A percentile compares a stretch with the other conserved stretches of the same genome.
phyloP scores from a whole-genome alignment of 2,329 filamentous ascomycete genomes.

The Phyllosticta citriasiana region DNA sequence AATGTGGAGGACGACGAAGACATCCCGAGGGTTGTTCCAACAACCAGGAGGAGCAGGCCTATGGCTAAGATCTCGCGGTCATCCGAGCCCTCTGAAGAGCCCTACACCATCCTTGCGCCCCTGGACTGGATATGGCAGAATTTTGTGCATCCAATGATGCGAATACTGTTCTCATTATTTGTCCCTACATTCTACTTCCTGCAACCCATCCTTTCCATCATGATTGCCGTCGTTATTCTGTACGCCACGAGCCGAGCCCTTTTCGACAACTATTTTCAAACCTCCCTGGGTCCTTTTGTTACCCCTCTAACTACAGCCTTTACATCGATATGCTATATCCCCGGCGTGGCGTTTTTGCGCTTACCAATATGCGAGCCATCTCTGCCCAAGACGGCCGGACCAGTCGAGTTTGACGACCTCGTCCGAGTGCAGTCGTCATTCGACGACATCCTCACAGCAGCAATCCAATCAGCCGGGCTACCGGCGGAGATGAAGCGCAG shows the following conservation, averaged over 20 bases:
- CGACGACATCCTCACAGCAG: conserved; percentile 62
- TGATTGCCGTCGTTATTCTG: conserved; percentile 52
- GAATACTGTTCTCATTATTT: conserved; percentile 48
- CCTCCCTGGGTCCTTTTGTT: background rate
- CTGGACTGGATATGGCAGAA: conserved; percentile 22
- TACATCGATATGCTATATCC: conserved; percentile 60
- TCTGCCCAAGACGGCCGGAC: conserved; percentile 18
- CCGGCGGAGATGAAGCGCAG: conserved; percentile 72
- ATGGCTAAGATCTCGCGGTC: background rate
- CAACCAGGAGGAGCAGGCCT: background rate
- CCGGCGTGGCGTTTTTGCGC: conserved; percentile 50
- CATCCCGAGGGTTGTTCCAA: background rate
- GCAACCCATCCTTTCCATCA: conserved; percentile 54
- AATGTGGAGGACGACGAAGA: background rate
- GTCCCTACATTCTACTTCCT: conserved; percentile 50
- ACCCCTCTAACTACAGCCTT: conserved; percentile 37
- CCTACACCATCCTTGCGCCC: background rate
- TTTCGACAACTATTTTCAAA: background rate
- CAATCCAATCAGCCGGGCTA: conserved; percentile 54
- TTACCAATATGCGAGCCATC: conserved; percentile 50
- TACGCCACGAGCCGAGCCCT: conserved; percentile 20
- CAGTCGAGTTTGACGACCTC: conserved; percentile 59
- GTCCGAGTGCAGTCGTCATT: conserved; percentile 68
- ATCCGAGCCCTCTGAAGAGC: background rate
- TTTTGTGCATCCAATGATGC: conserved; percentile 25